A percentile compares a stretch with the other conserved stretches of the same genome.
These are phyloP conservation scores for Dactylella cylindrospora DNA, from an alignment of 2,329 filamentous ascomycete genomes.

Conservation along the genomic window DNA sequence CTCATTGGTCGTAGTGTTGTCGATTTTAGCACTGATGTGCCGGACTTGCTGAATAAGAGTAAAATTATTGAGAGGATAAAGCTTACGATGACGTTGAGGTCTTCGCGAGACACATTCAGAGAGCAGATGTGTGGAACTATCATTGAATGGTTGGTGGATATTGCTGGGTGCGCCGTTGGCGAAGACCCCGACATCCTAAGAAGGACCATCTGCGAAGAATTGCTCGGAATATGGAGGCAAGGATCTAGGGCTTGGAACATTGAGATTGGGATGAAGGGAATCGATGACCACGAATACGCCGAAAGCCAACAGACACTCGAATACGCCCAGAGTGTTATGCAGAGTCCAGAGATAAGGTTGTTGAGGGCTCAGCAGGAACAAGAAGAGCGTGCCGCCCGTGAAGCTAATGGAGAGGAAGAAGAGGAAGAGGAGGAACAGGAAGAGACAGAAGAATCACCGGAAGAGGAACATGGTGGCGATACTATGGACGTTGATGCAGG, in stretches of 20 bases:
- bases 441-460: conserved; percentile 50
- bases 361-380: conserved; percentile 48
- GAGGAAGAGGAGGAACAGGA: conserved; percentile 47
- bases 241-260: conserved; percentile 82
- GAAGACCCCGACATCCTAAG: conserved; percentile 76
- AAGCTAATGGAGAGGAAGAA: conserved; percentile 43
- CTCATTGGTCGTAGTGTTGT: conserved; percentile 83
- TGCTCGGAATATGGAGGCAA: conserved; percentile 81
- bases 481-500: conserved; percentile 52
- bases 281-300: conserved; percentile 70
- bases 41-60: conserved; percentile 73
- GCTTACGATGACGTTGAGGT: conserved; percentile 91
- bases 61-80: conserved; percentile 92
- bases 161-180: conserved; percentile 83
- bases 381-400: conserved; percentile 45
- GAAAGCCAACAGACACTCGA: conserved; percentile 45
- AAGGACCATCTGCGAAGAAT: conserved; percentile 82
- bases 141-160: conserved; percentile 92
- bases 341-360: conserved; percentile 52
- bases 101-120: conserved; percentile 88
- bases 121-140: conserved; percentile 99
- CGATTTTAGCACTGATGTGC: conserved; percentile 71
- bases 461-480: conserved; percentile 50
- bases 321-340: conserved; percentile 42
- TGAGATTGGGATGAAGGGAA: conserved; percentile 72